Base-by-base conservation (phyloP, 2,329 filamentous ascomycete species). In the Cladosporium sp. region DNA sequence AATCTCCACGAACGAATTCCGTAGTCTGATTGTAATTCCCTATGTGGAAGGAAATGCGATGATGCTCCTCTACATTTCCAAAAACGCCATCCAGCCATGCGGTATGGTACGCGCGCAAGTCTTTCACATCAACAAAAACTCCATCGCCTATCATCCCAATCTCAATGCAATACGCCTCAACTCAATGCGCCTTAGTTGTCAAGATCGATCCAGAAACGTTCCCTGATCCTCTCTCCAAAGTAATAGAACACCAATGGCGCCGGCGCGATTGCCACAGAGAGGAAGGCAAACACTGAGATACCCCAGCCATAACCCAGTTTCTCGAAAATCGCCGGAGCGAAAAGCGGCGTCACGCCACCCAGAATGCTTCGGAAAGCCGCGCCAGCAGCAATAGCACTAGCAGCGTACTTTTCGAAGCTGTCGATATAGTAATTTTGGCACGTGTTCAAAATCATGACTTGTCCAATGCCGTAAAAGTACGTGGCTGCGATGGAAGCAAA, bases 391-490 rank as follows among this genome's bases (percentile, higher is more conserved):
- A 80, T 80, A 0, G 78, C 78, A 35, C 71, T 75, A 6, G 78
- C 78, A 5, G 78, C 78, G 59, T 78, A 80, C 64, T 74, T 73
- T 58, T 80, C 77, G 57, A 80, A 80, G 20, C 73, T 73, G 62
- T 81, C 78, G 47, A 81, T 80, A 64, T 80, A 81, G 65, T 81
- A 81, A 53, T 82, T 83, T 54, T 82, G 79, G 15, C 78, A 78
- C 12, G 73, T 73, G 56, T 81, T 82, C 55, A 82, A 68, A 28
- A 81, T 80, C 62, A 79, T 76, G 10, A 83, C 77, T 56, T 81
- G 79, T 2, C 80, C 78, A 17, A 81, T 72, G 12, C 78, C 79
- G 61, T 80, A 80, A 65, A 77, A 78, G 61, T 75, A 78, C 0
- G 75, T 78, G 2, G 72, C 67, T 0, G 71, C 64, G 34, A 78